Evolutionary conservation across 495 filamentous ascomycete genomes (phyloP).

Genomic region (Daldinia bambusicola): DNA sequence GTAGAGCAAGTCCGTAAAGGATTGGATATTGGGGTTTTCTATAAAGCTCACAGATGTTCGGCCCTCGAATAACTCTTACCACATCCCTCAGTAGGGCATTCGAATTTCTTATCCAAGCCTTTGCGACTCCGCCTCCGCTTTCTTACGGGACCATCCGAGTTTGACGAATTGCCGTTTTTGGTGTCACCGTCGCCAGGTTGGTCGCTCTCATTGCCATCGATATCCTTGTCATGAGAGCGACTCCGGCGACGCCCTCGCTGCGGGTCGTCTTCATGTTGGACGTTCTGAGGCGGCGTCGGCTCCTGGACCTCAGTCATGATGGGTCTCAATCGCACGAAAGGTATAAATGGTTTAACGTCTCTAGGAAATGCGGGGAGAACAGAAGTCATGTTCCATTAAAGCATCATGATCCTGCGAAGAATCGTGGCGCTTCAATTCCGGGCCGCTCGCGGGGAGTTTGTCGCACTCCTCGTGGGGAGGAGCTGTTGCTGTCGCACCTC

Average conservation of each 20-base stretch:
- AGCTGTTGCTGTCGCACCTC: slow-evolving; percentile 25
- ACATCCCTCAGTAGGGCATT: slow-evolving; percentile 88
- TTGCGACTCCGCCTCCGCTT: slow-evolving; percentile 88
- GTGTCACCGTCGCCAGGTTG: slow-evolving; percentile 52
- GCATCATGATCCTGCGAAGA: slow-evolving; percentile 40
- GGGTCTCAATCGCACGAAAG: slow-evolving; percentile 49
- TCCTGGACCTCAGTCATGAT: slow-evolving; percentile 57
- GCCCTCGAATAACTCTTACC: slow-evolving; percentile 97
- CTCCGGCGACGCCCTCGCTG: slow-evolving; percentile 60
- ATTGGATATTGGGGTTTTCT: background rate
- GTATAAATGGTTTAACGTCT: slow-evolving; percentile 53
- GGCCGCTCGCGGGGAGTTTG: slow-evolving; percentile 28
- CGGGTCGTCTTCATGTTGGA: slow-evolving; percentile 58
- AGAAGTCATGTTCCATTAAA: slow-evolving; percentile 57
- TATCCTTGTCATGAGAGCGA: slow-evolving; percentile 57
- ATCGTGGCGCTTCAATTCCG: slow-evolving; percentile 35
- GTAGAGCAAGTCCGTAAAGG: slow-evolving; percentile 14
- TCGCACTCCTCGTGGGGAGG: slow-evolving; percentile 31
- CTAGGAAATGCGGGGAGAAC: slow-evolving; percentile 56
- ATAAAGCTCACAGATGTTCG: slow-evolving; percentile 79
- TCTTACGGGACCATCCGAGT: slow-evolving; percentile 65
- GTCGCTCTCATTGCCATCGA: slow-evolving; percentile 53
- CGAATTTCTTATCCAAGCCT: slow-evolving; percentile 92
- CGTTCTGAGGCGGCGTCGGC: slow-evolving; percentile 53
- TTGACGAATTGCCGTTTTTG: slow-evolving; percentile 61